Base-by-base conservation (phyloP, 2,329 filamentous ascomycete species). In the Podosphaera aphanis region DNA sequence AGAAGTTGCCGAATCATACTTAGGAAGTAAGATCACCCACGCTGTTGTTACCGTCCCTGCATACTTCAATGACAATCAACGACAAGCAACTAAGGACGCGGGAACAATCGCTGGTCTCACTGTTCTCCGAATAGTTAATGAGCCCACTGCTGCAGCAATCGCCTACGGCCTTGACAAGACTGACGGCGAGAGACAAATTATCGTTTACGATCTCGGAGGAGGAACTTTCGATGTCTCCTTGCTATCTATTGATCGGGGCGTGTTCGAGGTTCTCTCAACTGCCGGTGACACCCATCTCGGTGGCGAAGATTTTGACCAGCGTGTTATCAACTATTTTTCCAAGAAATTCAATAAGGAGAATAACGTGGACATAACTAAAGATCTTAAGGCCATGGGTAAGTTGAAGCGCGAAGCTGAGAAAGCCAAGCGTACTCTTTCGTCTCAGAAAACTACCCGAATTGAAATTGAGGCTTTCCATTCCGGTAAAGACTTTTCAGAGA, bases 291-390 rank as follows among this genome's bases (percentile, higher is more conserved):
- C 86, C 58, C 86, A 93, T 66, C 76, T 94, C 56, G 86, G 86
- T 79, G 86, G 86, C 77, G 86, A 95, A 67, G 88, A 95, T 70
- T 95, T 95, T 64, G 88, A 95, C 65, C 85, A 95, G 74, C 80
- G 88, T 63, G 74, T 95, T 64, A 93, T 95, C 70, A 84, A 82
- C 73, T 74, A 88, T 77, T 84, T 95, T 62, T 79, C 80, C 71
- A 94, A 95, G 80, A 71, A 74, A 58, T 95, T 93, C 78, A 95
- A 95, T 79, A 94, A 94, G 80, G 90, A 94, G 75, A 74, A 94
- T 72, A 68, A 66, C 57, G 84, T 92, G 55, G 85, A 98, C 57
- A 75, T 95, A 62, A 82, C 78, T 68, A 92, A 92, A 73, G 85
- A 95, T 62, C 68, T 79, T 54, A 94, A 94, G 82, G 80, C 88